Evolutionary conservation across 257 asterid species (phyloP), one percentile per base, ranked within the genome.

Genomic region (Solanum etuberosum): DNA sequence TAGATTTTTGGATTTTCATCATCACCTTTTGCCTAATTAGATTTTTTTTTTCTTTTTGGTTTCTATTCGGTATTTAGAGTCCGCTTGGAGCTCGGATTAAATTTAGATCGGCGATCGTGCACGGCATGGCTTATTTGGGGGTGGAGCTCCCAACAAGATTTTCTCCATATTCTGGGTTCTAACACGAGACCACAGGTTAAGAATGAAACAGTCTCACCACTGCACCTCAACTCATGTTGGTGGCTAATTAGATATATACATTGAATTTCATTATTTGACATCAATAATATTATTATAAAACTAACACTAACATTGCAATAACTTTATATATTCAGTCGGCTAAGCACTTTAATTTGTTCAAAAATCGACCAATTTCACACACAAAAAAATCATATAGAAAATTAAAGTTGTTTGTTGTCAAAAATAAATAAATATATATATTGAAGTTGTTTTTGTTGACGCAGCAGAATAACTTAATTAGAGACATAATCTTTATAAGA

Each of bases 31-130:
- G 7, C 15, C 81, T 20, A 40, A 34, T 46, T 46, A 46, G 57
- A 46, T 46, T 1, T 14, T 14, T 4, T 4, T 38, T 42, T 46
- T 5, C 16, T 4, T 48, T 14, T 14, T 48, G 21, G 20, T 15
- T 48, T 48, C 21, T 15, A 48, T 48, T 15, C 0, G 7, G 21
- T 48, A 15, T 48, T 5, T 6, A 0, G 3, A 15, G 57, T 48
- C 8, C 6, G 54, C 54, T 5, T 13, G 3, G 3, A 46, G 18
- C 2, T 14, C 0, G 2, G 20, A 46, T 15, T 1, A 46, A 46
- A 46, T 46, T 0, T 0, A 13, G 14, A 40, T 40, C 1, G 14
- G 4, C 4, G 48, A 42, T 42, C 5, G 1, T 5, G 1, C 14
- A 10, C 0, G 48, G 8, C 15, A 42, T 3, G 15, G 48, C 2